Percentiles rank a stretch among this genome's conserved stretches.
Conservation (phyloP, 2,329 filamentous ascomycete genomes). For the Colletotrichum liriopes region DNA sequence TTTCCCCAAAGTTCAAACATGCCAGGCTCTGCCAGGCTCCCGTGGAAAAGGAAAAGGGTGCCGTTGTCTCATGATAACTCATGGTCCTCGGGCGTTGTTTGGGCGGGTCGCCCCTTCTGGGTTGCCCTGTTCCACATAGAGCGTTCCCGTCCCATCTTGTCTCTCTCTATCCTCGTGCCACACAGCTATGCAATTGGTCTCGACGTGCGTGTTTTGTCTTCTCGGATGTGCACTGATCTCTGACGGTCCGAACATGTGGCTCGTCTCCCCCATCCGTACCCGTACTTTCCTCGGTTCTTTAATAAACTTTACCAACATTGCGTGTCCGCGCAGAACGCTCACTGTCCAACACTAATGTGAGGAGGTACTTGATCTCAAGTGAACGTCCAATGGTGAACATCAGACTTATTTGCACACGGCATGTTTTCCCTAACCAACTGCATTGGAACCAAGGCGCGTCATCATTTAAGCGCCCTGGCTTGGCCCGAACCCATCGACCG, state of each 20-base stretch:
- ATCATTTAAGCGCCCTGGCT: conserved; percentile 20
- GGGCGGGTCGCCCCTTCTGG: not conserved
- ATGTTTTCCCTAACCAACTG: not conserved
- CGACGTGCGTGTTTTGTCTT: conserved; percentile 19
- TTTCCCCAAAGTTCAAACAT: conserved; percentile 5
- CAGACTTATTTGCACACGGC: not conserved
- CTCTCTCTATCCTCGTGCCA: conserved; percentile 3
- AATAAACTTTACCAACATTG: not conserved
- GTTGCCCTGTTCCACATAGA: conserved; percentile 17
- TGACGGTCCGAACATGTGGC: conserved; percentile 34
- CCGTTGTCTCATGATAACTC: conserved; percentile 23
- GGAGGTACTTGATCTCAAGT: not conserved
- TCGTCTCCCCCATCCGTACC: conserved; percentile 1
- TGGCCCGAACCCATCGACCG: conserved; percentile 6
- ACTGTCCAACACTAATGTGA: not conserved
- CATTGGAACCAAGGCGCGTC: not conserved
- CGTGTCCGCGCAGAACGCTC: not conserved
- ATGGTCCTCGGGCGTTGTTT: not conserved
- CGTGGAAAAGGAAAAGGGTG: conserved; percentile 5
- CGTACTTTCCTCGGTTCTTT: not conserved
- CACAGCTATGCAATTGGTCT: not conserved
- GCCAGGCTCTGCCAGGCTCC: not conserved
- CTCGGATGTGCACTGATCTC: conserved; percentile 3
- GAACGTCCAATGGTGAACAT: not conserved
- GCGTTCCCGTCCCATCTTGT: conserved; percentile 26